These are phyloP conservation scores for Microsporum audouinii DNA, from an alignment of 2,329 filamentous ascomycete genomes.

Conservation along the genomic window DNA sequence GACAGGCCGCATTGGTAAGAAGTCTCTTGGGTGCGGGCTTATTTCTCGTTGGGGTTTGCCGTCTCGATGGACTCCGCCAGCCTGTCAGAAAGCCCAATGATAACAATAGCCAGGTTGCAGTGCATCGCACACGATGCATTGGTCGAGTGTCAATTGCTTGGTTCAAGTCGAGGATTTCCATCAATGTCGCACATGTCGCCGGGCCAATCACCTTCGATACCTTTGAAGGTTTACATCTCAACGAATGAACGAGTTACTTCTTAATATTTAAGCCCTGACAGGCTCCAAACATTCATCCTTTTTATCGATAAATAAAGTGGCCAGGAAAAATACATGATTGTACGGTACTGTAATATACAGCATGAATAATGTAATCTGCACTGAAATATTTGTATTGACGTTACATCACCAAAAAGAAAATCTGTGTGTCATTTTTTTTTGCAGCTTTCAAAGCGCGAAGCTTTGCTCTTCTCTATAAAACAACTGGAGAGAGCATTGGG, in stretches of 20 bases:
- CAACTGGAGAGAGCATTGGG: not conserved
- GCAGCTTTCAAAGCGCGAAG: not conserved
- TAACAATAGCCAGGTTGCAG: not conserved
- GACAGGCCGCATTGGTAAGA: not conserved
- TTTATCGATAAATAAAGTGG: not conserved
- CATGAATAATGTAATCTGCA: not conserved
- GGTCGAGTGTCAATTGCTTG: not conserved
- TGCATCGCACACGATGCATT: not conserved
- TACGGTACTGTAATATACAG: not conserved
- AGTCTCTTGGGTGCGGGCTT: not conserved
- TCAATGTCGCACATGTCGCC: not conserved
- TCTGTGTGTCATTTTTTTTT: not conserved
- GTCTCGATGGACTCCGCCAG: not conserved
- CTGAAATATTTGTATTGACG: not conserved
- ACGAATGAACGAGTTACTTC: not conserved
- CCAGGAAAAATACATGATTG: not conserved
- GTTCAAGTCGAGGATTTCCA: not conserved
- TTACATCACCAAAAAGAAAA: not conserved
- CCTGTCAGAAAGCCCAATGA: not conserved
- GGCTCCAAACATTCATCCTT: not conserved
- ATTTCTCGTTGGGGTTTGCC: not conserved
- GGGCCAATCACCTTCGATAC: not conserved
- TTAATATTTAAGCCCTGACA: not conserved
- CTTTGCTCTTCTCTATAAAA: not conserved
- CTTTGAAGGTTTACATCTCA: not conserved